Evolutionary conservation across 1,284 basidiomycete genomes (phyloP), one percentile per base, ranked within the genome.

Genomic region (Ustilago curta): DNA sequence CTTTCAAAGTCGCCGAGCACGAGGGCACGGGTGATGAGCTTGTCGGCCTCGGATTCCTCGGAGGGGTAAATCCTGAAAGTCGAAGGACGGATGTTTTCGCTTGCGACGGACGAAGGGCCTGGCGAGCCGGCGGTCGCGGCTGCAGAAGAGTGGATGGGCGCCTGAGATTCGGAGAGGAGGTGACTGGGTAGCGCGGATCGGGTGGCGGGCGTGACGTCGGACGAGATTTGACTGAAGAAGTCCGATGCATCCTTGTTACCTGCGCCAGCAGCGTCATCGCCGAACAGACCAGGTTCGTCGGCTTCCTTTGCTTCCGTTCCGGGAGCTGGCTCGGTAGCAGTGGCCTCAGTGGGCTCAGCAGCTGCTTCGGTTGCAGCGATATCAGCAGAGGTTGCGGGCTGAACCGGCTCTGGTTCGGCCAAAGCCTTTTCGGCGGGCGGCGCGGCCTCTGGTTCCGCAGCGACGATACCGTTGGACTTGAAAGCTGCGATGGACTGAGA

Each of bases 1-100:
- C 91, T 93, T 76, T 91, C 89, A 78, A 98, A 97, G 86, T 99
- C 96, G 39, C 96, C 96, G 9, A 98, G 88, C 1, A 99, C 93
- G 32, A 98, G 88, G 1, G 96, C 93, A 80, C 94, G 93, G 1
- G 96, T 97, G 76, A 99, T 90, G 29, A 98, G 88, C 31, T 90
- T 88, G 83, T 98, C 95, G 0, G 91, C 91, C 70, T 97, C 93
- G 4, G 91, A 92, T 85, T 95, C 94, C 54, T 95, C 93, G 7
- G 88, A 83, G 0, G 95, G 94, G 83, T 97, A 97, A 76, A 98
- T 97, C 84, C 89, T 91, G 89, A 98, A 99, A 0, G 91, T 92
- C 80, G 91, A 92, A 14, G 59, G 85, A 18, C 65, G 61, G 74
- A 89, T 69, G 40, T 69, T 85, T 60, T 95, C 93, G 2, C 92